Base-by-base conservation (phyloP, 2,329 filamentous ascomycete genomes). In the Davidsoniella virescens region DNA sequence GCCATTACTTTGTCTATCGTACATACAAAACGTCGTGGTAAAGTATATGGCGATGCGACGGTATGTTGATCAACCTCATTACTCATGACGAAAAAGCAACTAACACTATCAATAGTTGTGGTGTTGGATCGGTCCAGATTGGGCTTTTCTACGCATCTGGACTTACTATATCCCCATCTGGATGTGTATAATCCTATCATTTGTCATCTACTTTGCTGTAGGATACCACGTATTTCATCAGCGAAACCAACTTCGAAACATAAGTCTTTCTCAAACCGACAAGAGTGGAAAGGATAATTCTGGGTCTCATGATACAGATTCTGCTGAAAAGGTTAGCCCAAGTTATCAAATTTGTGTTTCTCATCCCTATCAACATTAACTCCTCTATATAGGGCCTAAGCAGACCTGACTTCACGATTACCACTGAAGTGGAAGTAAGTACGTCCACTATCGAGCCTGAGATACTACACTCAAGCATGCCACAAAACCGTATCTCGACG, bases 1-100 rank as follows among this genome's bases (percentile, higher is more conserved):
- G 75, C 82, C 0, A 59, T 88, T 25, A 65, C 73, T 17, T 78
- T 83, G 54, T 69, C 87, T 25, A 70, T 84, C 44, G 64, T 83
- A 49, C 63, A 63, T 23, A 61, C 58, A 37, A 55, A 61, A 4
- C 54, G 57, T 10, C 61, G 63, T 12, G 65, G 66, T 0, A 61
- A 62, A 2, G 63, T 75, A 1, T 78, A 77, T 54, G 75, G 75
- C 10, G 65, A 77, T 60, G 74, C 75, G 18, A 76, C 73, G 25
- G 75, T 77, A 58, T 56, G 70, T 62, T 2, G 5, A 9, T 12
- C 17, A 5, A 5, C 16, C 20, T 49, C 36, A 58, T 45, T 14
- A 10, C 25, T 23, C 5, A 23, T 10, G 23, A 10, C 42, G 1
- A 38, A 12, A 25, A 36, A 40, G 26, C 49, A 29, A 49, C 26